Evolutionary conservation across 257 asterid genomes (phyloP), one percentile per base, ranked within the genome.

Genomic region (Nyctanthes arbortristis): DNA sequence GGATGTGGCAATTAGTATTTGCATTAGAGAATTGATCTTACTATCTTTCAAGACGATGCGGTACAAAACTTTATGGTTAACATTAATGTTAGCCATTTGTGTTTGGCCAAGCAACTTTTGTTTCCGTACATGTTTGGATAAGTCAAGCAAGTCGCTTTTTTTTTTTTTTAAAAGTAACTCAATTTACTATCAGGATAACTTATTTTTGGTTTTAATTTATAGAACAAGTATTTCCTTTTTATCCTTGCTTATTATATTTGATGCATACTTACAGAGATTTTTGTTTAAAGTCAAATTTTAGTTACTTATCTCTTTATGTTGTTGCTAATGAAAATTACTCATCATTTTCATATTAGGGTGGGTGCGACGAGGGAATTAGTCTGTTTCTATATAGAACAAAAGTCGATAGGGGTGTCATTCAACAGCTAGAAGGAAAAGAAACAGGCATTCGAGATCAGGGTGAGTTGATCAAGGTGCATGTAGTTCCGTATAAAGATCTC

Each of bases 361-460:
- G 97, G 12, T 90, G 96, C 43, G 97, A 92, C 2, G 98, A 92
- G 79, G 96, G 84, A 66, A 74, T 92, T 33, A 86, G 91, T 68
- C 67, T 92, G 78, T 84, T 90, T 75, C 73, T 92, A 49, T 88
- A 86, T 81, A 80, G 95, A 85, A 93, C 88, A 68, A 80, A 62
- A 45, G 93, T 84, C 22, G 83, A 82, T 28, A 88, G 79, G 77
- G 93, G 81, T 80, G 69, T 83, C 5, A 88, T 90, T 32, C 71
- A 73, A 66, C 83, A 82, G 57, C 73, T 92, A 31, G 95, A 85
- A 80, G 97, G 97, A 56, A 92, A 87, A 69, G 80, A 90, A 82
- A 92, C 90, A 1, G 97, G 97, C 27, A 84, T 89, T 29, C 74
- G 98, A 5, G 98, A 92, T 27, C 95, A 85, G 27, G 97, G 98